phyloP scores from a whole-genome alignment of 2,329 filamentous ascomycete species.

The Biscogniauxia mediterranea region DNA sequence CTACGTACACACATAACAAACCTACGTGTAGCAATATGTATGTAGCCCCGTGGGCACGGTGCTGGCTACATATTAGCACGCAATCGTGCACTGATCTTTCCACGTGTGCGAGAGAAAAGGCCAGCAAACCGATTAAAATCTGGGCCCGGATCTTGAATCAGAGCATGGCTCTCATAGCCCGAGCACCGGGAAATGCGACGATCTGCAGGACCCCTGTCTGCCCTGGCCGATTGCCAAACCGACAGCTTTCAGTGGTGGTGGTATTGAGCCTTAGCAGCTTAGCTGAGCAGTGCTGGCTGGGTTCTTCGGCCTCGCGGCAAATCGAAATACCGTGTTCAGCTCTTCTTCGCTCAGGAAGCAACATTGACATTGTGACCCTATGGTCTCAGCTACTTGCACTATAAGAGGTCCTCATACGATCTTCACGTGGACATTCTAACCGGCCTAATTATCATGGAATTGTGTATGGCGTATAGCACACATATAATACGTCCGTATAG shows the following conservation, averaged over 20 bases:
- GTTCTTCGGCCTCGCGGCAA: neutral
- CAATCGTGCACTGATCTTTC: constrained; percentile 5
- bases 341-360: neutral
- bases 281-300: neutral
- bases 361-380: neutral
- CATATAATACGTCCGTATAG: too few relatives aligned
- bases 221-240: constrained; percentile 18
- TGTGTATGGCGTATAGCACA: neutral
- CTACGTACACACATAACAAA: neutral
- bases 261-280: neutral
- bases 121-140: constrained; percentile 15
- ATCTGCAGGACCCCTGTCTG: constrained; percentile 33
- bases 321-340: neutral
- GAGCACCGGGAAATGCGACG: constrained; percentile 32
- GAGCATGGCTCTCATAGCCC: constrained; percentile 18
- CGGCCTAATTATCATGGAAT: neutral
- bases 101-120: constrained; percentile 25
- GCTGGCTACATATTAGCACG: constrained; percentile 14
- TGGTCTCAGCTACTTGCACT: neutral
- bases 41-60: constrained; percentile 7
- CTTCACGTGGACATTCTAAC: neutral
- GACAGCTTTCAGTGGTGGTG: constrained; percentile 2
- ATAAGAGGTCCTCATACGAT: neutral
- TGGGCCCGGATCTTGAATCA: constrained; percentile 29
- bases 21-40: neutral